Conservation (phyloP, 164 flowering plant genomes). For the Tetrastigma voinierianum region DNA sequence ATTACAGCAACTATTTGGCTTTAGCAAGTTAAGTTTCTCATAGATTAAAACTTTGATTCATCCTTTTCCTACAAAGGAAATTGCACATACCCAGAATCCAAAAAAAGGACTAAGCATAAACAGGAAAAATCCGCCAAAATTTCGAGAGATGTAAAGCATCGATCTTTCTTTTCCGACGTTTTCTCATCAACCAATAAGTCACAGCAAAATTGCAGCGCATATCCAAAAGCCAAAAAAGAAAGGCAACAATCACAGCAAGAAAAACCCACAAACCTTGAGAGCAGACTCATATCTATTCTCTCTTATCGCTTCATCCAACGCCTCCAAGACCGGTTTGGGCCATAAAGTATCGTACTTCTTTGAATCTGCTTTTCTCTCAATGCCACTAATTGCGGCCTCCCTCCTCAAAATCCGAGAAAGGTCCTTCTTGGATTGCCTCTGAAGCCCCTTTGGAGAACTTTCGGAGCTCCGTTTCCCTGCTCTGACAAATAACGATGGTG, state of each 20-base stretch:
- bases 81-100: too few species aligned
- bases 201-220: background rate
- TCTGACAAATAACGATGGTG: conserved; percentile 2
- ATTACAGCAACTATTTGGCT: too few species aligned
- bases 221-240: background rate
- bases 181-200: background rate
- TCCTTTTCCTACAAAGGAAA: too few species aligned
- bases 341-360: conserved; percentile 44
- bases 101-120: background rate
- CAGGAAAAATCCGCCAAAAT: background rate
- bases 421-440: conserved; percentile 45
- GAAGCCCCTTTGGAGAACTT: conserved; percentile 31
- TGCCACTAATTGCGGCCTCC: conserved; percentile 63
- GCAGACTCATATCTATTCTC: conserved; percentile 70
- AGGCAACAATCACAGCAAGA: background rate
- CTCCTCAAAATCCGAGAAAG: conserved; percentile 70
- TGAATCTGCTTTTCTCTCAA: conserved; percentile 66
- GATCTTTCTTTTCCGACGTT: too few species aligned
- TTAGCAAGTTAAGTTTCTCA: too few species aligned
- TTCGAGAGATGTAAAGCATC: too few species aligned
- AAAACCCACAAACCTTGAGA: conserved; percentile 56
- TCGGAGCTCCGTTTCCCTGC: conserved; percentile 33
- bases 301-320: conserved; percentile 60
- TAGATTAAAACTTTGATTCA: too few species aligned
- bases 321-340: conserved; percentile 88